Evolutionary conservation across 352 stramenopile species (phyloP).

Genomic region (Globisporangium camurandrum): DNA sequence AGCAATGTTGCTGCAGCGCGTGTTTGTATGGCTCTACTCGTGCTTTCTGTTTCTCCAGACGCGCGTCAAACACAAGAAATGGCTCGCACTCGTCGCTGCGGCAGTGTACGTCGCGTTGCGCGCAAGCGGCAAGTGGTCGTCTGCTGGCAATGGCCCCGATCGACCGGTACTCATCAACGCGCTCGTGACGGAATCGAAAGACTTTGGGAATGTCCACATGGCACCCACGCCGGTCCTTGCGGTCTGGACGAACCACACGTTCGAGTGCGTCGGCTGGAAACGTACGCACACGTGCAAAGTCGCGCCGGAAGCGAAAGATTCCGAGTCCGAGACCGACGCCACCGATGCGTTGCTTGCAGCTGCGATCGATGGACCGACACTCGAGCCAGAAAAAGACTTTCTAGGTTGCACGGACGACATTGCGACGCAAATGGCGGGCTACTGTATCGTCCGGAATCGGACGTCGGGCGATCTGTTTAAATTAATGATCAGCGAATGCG

Average conservation of each 20-base stretch:
- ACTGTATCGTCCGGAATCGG: constrained; percentile 79
- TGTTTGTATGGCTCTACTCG: constrained; percentile 60
- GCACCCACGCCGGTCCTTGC: constrained; percentile 38
- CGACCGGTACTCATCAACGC: constrained; percentile 70
- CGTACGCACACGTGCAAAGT: constrained; percentile 64
- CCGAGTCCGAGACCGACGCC: constrained; percentile 7
- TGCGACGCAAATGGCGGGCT: constrained; percentile 63
- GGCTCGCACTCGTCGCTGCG: constrained; percentile 40
- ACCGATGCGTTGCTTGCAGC: no score
- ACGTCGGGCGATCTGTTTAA: constrained; percentile 75
- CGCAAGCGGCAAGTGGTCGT: constrained; percentile 36
- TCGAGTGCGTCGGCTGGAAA: constrained; percentile 84
- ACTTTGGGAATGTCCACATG: constrained; percentile 58
- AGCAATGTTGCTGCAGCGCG: constrained; percentile 61
- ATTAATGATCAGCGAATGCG: constrained; percentile 73
- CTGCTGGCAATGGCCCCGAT: constrained; percentile 41
- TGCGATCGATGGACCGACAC: constrained; percentile 8
- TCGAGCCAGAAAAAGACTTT: constrained; percentile 64
- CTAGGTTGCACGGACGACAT: constrained; percentile 64
- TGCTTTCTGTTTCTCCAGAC: constrained; percentile 46
- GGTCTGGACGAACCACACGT: constrained; percentile 70
- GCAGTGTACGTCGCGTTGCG: constrained; percentile 50
- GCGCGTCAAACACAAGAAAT: constrained; percentile 65
- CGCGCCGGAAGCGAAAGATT: constrained; percentile 23
- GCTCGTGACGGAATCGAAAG: constrained; percentile 56